A percentile compares a stretch with the other conserved stretches of the same genome.
Conservation (phyloP, 106 monocot genomes). For the Apostasia shenzhenica region DNA sequence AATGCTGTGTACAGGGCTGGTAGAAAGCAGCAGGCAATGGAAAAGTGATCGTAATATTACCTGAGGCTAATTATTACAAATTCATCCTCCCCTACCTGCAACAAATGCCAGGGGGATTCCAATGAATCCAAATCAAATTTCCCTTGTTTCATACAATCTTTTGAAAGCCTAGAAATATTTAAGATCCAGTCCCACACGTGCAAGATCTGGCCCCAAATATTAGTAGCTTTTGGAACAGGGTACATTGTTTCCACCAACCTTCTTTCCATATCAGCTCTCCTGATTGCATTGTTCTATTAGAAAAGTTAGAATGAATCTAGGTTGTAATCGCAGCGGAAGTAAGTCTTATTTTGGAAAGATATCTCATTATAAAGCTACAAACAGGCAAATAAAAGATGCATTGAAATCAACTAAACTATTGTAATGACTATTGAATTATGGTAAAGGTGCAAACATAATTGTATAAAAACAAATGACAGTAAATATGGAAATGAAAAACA, state of each 20-base stretch:
- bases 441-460: too few species aligned
- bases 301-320: slow-evolving; percentile 8
- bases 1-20: too few species aligned
- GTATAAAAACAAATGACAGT: too few species aligned
- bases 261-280: slow-evolving; percentile 73
- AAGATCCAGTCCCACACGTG: slow-evolving; percentile 58
- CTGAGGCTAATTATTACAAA: slow-evolving; percentile 53
- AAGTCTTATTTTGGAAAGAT: neutral
- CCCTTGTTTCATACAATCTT: slow-evolving; percentile 13
- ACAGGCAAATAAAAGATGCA: neutral
- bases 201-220: slow-evolving; percentile 65
- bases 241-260: slow-evolving; percentile 68
- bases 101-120: slow-evolving; percentile 70
- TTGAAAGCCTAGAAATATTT: slow-evolving; percentile 53
- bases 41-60: slow-evolving; percentile 17
- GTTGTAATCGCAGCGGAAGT: neutral
- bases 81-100: slow-evolving; percentile 38
- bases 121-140: slow-evolving; percentile 24
- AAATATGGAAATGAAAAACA: too few species aligned
- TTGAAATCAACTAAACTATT: too few species aligned
- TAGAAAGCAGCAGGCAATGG: slow-evolving; percentile 1
- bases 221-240: slow-evolving; percentile 39
- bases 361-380: too few species aligned
- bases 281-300: slow-evolving; percentile 75
- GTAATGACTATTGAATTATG: too few species aligned